Evolutionary conservation across 2,329 filamentous ascomycete genomes (phyloP).

Genomic region (Colletotrichum limetticola): DNA sequence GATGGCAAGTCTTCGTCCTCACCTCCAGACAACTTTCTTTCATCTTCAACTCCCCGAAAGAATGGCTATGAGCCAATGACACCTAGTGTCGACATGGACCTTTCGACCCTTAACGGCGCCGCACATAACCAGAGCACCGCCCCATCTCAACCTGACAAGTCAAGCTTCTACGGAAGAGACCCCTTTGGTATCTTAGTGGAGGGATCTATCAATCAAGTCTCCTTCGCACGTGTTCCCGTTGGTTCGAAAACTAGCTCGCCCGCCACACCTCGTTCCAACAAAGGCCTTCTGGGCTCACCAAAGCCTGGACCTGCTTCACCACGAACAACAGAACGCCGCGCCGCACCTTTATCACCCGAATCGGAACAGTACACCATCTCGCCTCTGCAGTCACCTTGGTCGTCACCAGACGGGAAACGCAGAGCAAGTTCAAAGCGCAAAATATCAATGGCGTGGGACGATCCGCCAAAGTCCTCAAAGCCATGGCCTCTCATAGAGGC

Average conservation of each 20-base stretch:
- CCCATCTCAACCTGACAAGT: background rate
- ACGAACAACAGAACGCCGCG: background rate
- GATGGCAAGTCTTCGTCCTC: background rate
- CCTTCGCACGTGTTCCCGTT: constrained; percentile 23
- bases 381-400: constrained; percentile 4
- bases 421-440: background rate
- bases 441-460: constrained; percentile 27
- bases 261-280: constrained; percentile 8
- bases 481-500: background rate
- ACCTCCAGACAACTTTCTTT: constrained; percentile 4
- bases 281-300: background rate
- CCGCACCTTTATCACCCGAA: background rate
- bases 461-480: constrained; percentile 15
- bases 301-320: constrained; percentile 1
- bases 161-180: background rate
- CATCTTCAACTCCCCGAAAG: constrained; percentile 13
- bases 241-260: constrained; percentile 31
- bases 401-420: background rate
- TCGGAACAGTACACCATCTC: constrained; percentile 19
- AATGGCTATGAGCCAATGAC: constrained; percentile 25
- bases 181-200: background rate
- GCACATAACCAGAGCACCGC: constrained; percentile 5
- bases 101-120: constrained; percentile 11
- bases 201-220: constrained; percentile 5
- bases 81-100: constrained; percentile 17